Evolutionary conservation across 164 flowering plant genomes (phyloP), one percentile per base, ranked within the genome.

Genomic region (Liquidambar formosana): DNA sequence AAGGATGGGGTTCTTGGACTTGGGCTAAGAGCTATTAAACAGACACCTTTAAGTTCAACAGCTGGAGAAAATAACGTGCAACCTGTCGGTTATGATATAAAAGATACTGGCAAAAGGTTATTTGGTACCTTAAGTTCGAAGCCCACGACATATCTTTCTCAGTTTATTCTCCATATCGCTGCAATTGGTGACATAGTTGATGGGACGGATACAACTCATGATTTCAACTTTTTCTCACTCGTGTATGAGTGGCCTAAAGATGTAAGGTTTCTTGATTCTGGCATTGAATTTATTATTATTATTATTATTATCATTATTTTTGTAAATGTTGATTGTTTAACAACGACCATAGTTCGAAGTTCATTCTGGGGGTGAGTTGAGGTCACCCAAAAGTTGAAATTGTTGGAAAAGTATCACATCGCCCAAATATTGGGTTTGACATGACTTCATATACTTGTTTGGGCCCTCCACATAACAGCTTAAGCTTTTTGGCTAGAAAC

Each of bases 181-280:
- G 90, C 97, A 28, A 89, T 96, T 68, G 99, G 99, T 64, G 99
- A 96, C 82, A 89, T 93, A 80, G 99, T 96, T 54, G 99, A 96
- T 77, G 98, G 98, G 61, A 86, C 93, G 63, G 99, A 96, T 78
- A 90, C 99, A 61, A 93, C 98, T 65, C 99, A 96, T 83, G 98
- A 96, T 83, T 96, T 96, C 84, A 96, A 96, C 88, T 96, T 91
- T 69, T 96, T 96, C 83, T 90, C 96, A 2, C 86, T 96, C 62
- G 84, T 93, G 62, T 96, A 91, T 75, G 99, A 93, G 73, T 89
- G 98, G 99, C 99, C 99, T 59, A 96, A 91, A 80, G 97, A 96
- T 83, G 99, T 96, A 87, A 77, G 87, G 6, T 27, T 69, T 47
- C 38, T 64, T 19, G 9, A 46, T 13, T 60, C 22, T 44, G 66